Evolutionary conservation across 2,329 filamentous ascomycete genomes (phyloP).

Genomic region (Pseudocercospora crystallina): DNA sequence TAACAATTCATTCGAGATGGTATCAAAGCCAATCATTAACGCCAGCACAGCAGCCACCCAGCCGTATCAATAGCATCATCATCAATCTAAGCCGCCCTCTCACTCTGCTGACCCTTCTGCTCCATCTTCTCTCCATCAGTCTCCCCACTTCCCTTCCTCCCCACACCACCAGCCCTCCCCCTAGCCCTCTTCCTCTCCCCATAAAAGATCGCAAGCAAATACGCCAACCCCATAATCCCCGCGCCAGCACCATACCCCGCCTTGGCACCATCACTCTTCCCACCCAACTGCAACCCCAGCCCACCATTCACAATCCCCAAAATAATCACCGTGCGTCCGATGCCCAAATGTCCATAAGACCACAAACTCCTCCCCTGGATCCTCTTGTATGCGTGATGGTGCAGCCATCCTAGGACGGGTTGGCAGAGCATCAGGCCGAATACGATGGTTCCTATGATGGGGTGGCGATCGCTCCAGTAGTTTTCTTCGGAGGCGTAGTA

Average conservation of each 20-base stretch:
- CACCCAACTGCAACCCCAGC: conserved; percentile 51
- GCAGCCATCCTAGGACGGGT: conserved; percentile 53
- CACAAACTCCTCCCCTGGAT: conserved; percentile 42
- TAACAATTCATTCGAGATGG: too few species aligned
- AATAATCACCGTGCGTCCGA: conserved; percentile 42
- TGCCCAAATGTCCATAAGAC: conserved; percentile 40
- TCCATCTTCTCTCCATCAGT: too few species aligned
- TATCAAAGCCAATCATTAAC: too few species aligned
- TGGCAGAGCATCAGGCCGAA: conserved; percentile 55
- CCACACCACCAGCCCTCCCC: background rate
- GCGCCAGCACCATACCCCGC: conserved; percentile 53
- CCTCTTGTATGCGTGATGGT: conserved; percentile 50
- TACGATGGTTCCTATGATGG: conserved; percentile 55
- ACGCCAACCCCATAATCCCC: conserved; percentile 47
- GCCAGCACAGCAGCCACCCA: too few species aligned
- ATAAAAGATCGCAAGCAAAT: conserved; percentile 35
- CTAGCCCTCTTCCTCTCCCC: conserved; percentile 28
- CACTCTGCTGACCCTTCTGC: too few species aligned
- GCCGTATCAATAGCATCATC: too few species aligned
- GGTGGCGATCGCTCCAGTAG: conserved; percentile 49
- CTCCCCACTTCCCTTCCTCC: too few species aligned
- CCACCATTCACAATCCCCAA: conserved; percentile 59
- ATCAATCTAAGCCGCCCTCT: too few species aligned
- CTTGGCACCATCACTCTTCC: conserved; percentile 29
- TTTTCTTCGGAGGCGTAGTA: conserved; percentile 14